Percentiles rank a stretch among this genome's conserved stretches.
Conservation (phyloP, 2,329 filamentous ascomycete species). For the Proliferodiscus dingleyae region DNA sequence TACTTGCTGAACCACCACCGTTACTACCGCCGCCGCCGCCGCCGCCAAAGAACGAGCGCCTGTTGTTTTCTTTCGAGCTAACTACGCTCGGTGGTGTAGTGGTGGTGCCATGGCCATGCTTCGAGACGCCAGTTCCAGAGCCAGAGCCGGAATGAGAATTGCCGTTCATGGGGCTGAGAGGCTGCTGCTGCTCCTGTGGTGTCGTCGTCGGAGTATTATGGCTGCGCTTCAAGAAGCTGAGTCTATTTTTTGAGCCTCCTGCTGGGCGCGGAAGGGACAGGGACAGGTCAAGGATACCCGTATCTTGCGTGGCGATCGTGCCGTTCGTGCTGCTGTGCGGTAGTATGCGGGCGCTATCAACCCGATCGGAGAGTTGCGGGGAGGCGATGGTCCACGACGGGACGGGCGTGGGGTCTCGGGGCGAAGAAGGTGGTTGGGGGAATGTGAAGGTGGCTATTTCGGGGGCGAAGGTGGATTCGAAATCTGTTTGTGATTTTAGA, state of each 20-base stretch:
- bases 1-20: no score
- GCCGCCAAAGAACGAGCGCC: slow-evolving; percentile 7
- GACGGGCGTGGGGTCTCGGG: slow-evolving; percentile 37
- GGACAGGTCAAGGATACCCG: slow-evolving; percentile 18
- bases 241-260: slow-evolving; percentile 11
- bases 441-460: slow-evolving; percentile 61
- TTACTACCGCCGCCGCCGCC: no score
- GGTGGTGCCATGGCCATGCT: no score
- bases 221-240: slow-evolving; percentile 18
- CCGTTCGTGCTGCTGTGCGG: slow-evolving; percentile 19
- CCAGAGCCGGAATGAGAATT: background rate
- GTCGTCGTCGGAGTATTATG: background rate
- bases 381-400: slow-evolving; percentile 31
- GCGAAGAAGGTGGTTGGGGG: slow-evolving; percentile 41
- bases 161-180: background rate
- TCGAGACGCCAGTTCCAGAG: background rate
- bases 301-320: slow-evolving; percentile 24
- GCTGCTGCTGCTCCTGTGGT: background rate
- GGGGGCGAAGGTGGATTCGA: slow-evolving; percentile 57
- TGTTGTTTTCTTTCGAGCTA: slow-evolving; percentile 1
- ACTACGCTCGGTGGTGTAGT: background rate
- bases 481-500: slow-evolving; percentile 41
- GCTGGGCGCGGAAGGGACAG: slow-evolving; percentile 6
- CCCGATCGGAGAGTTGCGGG: slow-evolving; percentile 13
- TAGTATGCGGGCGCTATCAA: slow-evolving; percentile 2